Evolutionary conservation across 495 filamentous ascomycete species (phyloP).

Genomic region (Talaromyces liani): DNA sequence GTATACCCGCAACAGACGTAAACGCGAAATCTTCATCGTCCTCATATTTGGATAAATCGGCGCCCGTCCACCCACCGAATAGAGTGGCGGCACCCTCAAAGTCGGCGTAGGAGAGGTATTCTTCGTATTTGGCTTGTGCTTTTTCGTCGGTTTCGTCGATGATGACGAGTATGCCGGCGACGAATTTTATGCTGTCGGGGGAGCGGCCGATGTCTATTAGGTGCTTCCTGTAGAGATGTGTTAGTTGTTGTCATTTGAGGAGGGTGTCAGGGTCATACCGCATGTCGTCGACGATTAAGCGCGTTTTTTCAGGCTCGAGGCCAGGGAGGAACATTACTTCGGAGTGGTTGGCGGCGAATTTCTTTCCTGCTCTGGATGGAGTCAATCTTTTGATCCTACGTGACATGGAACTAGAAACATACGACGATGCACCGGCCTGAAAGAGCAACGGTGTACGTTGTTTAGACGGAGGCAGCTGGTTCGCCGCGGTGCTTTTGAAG

Average conservation of each 20-base stretch:
- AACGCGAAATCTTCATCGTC: conserved; percentile 9
- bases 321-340: conserved; percentile 48
- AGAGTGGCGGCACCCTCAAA: conserved; percentile 5
- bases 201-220: conserved; percentile 6
- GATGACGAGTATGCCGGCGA: conserved; percentile 8
- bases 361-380: conserved; percentile 27
- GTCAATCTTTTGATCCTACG: conserved; percentile 10
- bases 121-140: conserved; percentile 31
- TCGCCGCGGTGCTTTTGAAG: conserved; percentile 34
- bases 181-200: conserved; percentile 10
- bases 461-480: conserved; percentile 42
- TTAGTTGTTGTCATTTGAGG: neutral
- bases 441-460: conserved; percentile 50
- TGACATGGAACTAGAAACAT: conserved; percentile 4
- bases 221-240: neutral
- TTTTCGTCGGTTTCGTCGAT: conserved; percentile 22
- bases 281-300: conserved; percentile 35
- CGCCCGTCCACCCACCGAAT: conserved; percentile 7
- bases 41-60: conserved; percentile 9
- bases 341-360: conserved; percentile 46
- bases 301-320: conserved; percentile 29
- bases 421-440: conserved; percentile 36
- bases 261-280: conserved; percentile 10
- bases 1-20: neutral
- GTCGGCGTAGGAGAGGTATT: conserved; percentile 5